phyloP scores from a whole-genome alignment of 176 grass and related monocot species.

The Carex parvula region DNA sequence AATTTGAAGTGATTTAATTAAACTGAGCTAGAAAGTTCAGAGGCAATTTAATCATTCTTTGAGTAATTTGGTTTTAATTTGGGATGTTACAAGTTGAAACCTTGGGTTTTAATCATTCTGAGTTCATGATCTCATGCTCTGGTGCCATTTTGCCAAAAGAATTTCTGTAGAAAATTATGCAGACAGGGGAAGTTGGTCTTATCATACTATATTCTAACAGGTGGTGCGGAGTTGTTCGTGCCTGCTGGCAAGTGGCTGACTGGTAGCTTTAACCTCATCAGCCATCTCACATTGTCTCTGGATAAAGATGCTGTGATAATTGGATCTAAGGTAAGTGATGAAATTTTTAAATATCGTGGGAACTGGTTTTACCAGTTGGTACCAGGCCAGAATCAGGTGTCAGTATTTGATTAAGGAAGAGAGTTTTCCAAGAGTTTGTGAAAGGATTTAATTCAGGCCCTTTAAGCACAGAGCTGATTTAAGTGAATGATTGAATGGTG shows the following conservation, averaged over 20 bases:
- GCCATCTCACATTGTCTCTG: slow-evolving; percentile 82
- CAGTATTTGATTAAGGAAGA: neutral
- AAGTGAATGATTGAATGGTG: neutral
- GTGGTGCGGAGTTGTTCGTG: slow-evolving; percentile 78
- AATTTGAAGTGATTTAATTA: neutral
- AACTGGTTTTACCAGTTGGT: neutral
- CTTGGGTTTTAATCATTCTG: neutral
- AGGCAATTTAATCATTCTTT: neutral
- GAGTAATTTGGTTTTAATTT: neutral
- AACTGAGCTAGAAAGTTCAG: neutral
- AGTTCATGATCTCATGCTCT: neutral
- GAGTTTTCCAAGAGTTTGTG: neutral
- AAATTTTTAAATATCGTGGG: neutral
- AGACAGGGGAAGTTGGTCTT: neutral
- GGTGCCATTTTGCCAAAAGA: neutral
- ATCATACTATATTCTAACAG: neutral
- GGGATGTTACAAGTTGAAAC: neutral
- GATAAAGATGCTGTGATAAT: slow-evolving; percentile 87
- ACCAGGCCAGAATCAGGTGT: neutral
- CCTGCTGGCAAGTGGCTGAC: slow-evolving; percentile 95
- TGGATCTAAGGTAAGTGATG: slow-evolving; percentile 64
- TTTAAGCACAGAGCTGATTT: neutral
- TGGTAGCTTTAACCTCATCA: slow-evolving; percentile 90
- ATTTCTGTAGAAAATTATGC: neutral
- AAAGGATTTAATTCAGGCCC: neutral